Base-by-base conservation (phyloP, 768 basidiomycete species). In the Macrocybe gigantea region DNA sequence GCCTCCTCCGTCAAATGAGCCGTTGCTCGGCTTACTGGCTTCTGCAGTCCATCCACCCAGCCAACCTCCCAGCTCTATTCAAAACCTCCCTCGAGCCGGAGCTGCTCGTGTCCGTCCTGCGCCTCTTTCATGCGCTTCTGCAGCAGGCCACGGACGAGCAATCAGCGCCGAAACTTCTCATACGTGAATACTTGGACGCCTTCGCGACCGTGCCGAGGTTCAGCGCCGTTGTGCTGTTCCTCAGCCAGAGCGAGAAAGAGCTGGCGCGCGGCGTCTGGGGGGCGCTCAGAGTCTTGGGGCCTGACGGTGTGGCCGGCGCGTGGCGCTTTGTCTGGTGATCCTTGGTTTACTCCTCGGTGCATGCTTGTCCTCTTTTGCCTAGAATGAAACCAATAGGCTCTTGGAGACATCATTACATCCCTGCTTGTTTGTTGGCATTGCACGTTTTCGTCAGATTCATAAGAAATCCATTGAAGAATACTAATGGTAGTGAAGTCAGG, bases 21-120 rank as follows among this genome's bases (percentile, higher is more conserved):
- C 14, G 36, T 38, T 38, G 36, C 11, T 38, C 11, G 4, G 4
- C 11, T 38, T 2, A 14, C 14, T 38, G 11, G 36, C 36, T 38
- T 38, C 14, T 4, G 11, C 36, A 38, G 36, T 38, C 67, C 33
- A 71, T 89, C 38, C 65, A 76, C 0, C 79, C 88, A 0, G 41
- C 68, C 6, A 65, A 67, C 12, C 61, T 91, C 29, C 85, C 87
- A 1, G 54, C 69, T 1, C 62, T 92, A 35, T 88, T 86, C 64
- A 74, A 83, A 55, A 78, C 71, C 0, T 86, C 86, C 0, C 70
- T 92, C 32, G 89, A 91, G 38, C 77, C 89, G 0, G 56, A 71
- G 1, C 56, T 86, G 29, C 73, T 92, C 12, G 68, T 70, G 2
- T 77, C 79, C 1, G 68, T 90, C 14, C 60, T 90, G 22, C 64